Evolutionary conservation across 345 rosid species (phyloP), one percentile per base, ranked within the genome.

Genomic region (Barbarea vulgaris): DNA sequence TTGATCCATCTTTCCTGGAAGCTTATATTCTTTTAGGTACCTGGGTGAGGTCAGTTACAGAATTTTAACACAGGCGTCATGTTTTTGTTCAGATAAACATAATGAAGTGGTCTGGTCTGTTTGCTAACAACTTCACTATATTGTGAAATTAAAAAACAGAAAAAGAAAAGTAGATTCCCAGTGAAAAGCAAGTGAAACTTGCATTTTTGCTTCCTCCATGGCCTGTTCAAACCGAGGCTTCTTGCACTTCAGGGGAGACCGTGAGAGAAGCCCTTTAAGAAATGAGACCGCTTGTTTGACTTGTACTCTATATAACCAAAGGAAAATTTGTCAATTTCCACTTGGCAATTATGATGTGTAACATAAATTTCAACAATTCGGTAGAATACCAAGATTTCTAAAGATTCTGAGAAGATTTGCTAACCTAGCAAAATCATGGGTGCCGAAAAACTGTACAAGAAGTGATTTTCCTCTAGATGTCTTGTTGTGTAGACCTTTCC

Each of bases 371-470:
- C 48, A 58, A 56, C 13, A 77, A 47, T 36, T 56, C 1, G 9
- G 7, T 65, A 18, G n/a, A 19, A 64, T 14, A 67, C 24, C 58
- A 54, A 18, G 9, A 50, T 44, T 24, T 74, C 68, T 61, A 54
- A 22, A 59, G 37, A 24, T 39, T 15, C 33, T 73, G 21, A 15
- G 53, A 64, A 76, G 66, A 52, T 48, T 50, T 50, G 7, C 85
- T 54, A 70, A 93, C 99, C 99, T 90, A 47, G 99, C 98, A 87
- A 93, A 95, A 88, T 95, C 99, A 85, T 95, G 98, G 64, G 98
- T 95, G 47, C 99, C 99, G 58, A 95, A 95, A 82, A 95, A 95
- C 78, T 95, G 99, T 65, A 95, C 98, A 51, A 84, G 82, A 14
- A 89, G 82, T 30, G 93, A 90, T 82, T 71, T 86, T 72, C 86